Evolutionary conservation across 2,329 filamentous ascomycete genomes (phyloP), one percentile per base, ranked within the genome.

Genomic region (Herpomyces periplanetae): DNA sequence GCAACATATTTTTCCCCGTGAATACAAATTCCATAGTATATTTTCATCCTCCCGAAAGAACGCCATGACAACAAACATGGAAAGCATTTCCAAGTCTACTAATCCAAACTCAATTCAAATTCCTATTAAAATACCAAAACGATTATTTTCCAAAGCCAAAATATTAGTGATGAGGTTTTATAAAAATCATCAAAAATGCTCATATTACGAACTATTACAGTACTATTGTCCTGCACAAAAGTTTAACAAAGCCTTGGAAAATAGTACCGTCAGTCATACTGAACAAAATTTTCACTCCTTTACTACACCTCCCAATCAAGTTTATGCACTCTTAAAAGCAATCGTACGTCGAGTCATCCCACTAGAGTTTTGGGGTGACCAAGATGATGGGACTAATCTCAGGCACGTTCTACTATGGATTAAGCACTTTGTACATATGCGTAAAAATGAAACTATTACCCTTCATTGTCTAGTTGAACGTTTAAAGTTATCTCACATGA

Each of bases 291-390:
- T 80, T 17, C 54, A 57, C 13, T 51, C 62, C 9, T 40, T 65
- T 27, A 61, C 71, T 2, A 68, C 57, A 8, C 51, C 64, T 0
- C 26, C 42, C 3, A 41, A 55, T 1, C 48, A 55, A 18, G 64
- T 91, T 2, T 85, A 73, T 3, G 61, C 66, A 1, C 91, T 85
- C 31, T 87, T 71, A 34, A 63, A 62, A 30, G 62, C 68, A 2
- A 58, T 61, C 1, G 32, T 88, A 12, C 43, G 42, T 9, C 63
- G 51, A 22, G 41, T 88, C 8, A 49, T 96, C 11, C 75, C 75
- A 1, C 41, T 45, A 16, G 50, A 44, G 2, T 61, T 87, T 22
- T 85, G 65, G 56, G 71, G 73, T 0, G 27, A 33, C 8, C 51
- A 48, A 1, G 33, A 45, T 1, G 35, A 38, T 0, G 47, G 48